Percentiles rank a stretch among this genome's conserved stretches.
phyloP scores from a whole-genome alignment of 1,139 yeast genomes.

The Yamadazyma sp. region DNA sequence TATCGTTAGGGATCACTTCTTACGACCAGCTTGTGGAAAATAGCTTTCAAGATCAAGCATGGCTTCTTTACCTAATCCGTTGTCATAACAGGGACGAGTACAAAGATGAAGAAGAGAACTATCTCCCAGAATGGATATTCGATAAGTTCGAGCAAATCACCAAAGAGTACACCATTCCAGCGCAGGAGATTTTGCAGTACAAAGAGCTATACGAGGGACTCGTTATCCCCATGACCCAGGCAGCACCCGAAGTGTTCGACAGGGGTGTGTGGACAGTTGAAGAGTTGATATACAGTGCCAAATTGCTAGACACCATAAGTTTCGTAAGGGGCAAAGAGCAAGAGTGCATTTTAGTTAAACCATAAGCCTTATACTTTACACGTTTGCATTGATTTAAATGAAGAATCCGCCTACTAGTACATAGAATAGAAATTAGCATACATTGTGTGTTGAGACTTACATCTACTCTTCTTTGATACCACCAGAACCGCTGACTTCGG shows the following conservation, averaged over 20 bases:
- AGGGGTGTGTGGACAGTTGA: slow-evolving; percentile 66
- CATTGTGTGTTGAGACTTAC: no score
- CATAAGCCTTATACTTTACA: no score
- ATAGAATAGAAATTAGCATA: neutral
- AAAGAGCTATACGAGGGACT: slow-evolving; percentile 54
- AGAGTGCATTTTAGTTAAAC: slow-evolving; percentile 57
- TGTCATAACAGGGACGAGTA: slow-evolving; percentile 49
- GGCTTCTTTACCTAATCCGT: slow-evolving; percentile 64
- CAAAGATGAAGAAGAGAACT: slow-evolving; percentile 29
- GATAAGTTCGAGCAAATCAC: slow-evolving; percentile 43
- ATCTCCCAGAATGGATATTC: slow-evolving; percentile 55
- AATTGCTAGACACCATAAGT: slow-evolving; percentile 56
- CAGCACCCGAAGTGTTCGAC: slow-evolving; percentile 62
- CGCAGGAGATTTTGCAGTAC: slow-evolving; percentile 56
- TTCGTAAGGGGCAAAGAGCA: slow-evolving; percentile 61
- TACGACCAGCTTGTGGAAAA: slow-evolving; percentile 51
- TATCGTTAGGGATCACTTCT: slow-evolving; percentile 56
- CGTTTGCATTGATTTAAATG: no score
- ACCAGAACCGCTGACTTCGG: slow-evolving; percentile 85
- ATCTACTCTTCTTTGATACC: slow-evolving; percentile 85
- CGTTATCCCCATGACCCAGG: slow-evolving; percentile 50
- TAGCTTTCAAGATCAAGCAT: slow-evolving; percentile 56
- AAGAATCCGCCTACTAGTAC: neutral
- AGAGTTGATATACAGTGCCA: slow-evolving; percentile 58
- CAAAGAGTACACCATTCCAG: slow-evolving; percentile 28